A percentile compares a stretch with the other conserved stretches of the same genome.
Evolutionary conservation across 768 basidiomycete species (phyloP).

Genomic region (Mycena crocata): DNA sequence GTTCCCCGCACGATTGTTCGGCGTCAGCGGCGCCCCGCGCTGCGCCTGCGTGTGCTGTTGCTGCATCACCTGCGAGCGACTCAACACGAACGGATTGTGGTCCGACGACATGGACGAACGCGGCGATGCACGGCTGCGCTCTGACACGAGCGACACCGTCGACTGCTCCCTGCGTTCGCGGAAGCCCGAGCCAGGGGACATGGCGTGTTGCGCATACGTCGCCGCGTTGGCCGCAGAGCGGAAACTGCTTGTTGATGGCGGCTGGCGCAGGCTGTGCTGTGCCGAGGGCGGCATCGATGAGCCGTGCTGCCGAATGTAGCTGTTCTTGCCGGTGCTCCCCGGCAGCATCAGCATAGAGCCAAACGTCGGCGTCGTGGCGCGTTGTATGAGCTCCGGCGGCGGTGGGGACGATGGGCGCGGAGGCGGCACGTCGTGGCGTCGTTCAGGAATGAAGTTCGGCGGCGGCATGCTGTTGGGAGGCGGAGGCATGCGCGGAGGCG

Average conservation of each 20-base stretch:
- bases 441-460: conserved; percentile 81
- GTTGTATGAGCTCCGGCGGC: conserved; percentile 90
- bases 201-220: conserved; percentile 59
- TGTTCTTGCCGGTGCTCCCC: conserved; percentile 50
- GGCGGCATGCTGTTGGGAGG: conserved; percentile 80
- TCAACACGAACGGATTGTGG: conserved; percentile 59
- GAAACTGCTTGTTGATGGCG: conserved; percentile 86
- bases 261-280: conserved; percentile 72
- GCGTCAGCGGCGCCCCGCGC: conserved; percentile 54
- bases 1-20: conserved; percentile 49
- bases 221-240: conserved; percentile 76
- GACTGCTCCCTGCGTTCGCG: conserved; percentile 67
- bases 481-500: conserved; percentile 81
- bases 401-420: conserved; percentile 94
- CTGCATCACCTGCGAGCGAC: conserved; percentile 34
- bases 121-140: conserved; percentile 75
- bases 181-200: conserved; percentile 58
- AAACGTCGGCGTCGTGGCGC: conserved; percentile 89
- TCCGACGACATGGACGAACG: conserved; percentile 89
- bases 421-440: conserved; percentile 75
- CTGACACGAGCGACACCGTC: conserved; percentile 76
- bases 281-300: conserved; percentile 78
- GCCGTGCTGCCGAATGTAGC: conserved; percentile 71
- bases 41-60: conserved; percentile 50
- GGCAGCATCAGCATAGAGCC: conserved; percentile 71